Base-by-base conservation (phyloP, 495 filamentous ascomycete species). In the Annulohypoxylon moriforme region DNA sequence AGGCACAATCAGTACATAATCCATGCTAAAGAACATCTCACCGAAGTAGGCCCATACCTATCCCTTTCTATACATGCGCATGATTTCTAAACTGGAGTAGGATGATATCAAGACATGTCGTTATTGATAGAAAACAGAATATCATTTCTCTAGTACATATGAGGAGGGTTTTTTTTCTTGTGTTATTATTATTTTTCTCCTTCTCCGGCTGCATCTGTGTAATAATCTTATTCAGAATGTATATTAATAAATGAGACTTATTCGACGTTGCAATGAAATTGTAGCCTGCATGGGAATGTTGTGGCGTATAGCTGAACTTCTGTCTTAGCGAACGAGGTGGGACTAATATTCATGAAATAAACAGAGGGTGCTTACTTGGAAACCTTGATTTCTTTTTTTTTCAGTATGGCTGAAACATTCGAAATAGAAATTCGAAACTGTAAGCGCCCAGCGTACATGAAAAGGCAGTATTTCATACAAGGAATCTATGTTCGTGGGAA, bases 1-100 rank as follows among this genome's bases (percentile, higher is more conserved):
- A 52, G 47, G 11, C 47, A 52, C 20, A 52, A 52, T 29, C 20
- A 29, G 22, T 52, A 52, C 22, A 52, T 52, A 13, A 29, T 52
- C 22, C 18, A 52, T 29, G 47, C 47, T 29, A 29, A n/a, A 24
- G 47, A 29, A n/a, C 4, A 0, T 25, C 47, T 52, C 3, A 52
- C 47, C 24, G 47, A 52, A 29, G 47, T 52, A 49, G 24, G 18
- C 8, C 5, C 6, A 36, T 49, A 7, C 46, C 9, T 11, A 5
- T 22, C 9, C 16, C 3, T 49, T 13, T 11, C 24, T 11, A 10
- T 49, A 20, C 46, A 36, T 36, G 9, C 4, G 24, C 11, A 25
- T 18, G 13, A 49, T 6, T 20, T 13, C 46, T 49, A 49, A 49
- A 5, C 18, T 10, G 1, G 2, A 22, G 7, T 10, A 49, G 46